phyloP scores from a whole-genome alignment of 129 eudicot species.

The Arctium minus region DNA sequence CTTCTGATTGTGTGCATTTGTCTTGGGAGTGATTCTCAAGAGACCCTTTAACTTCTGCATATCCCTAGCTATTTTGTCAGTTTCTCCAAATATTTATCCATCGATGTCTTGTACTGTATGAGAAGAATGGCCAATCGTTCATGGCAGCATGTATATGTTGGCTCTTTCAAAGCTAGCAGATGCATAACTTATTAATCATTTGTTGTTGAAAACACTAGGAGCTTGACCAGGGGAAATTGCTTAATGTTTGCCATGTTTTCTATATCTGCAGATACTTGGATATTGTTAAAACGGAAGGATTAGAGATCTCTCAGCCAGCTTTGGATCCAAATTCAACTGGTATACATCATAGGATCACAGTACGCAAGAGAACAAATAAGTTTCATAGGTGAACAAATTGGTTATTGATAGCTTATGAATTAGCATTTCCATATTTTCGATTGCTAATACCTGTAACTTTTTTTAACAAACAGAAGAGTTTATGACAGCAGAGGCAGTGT shows the following conservation, averaged over 20 bases:
- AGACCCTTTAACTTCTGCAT: no score
- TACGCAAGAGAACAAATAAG: conserved; percentile 51
- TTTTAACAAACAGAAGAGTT: conserved; percentile 60
- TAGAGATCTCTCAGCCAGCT: conserved; percentile 97
- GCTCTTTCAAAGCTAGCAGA: background rate
- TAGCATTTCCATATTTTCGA: background rate
- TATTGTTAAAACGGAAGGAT: conserved; percentile 71
- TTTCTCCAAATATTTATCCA: no score
- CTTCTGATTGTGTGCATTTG: no score
- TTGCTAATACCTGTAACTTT: conserved; percentile 1
- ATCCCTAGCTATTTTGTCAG: no score
- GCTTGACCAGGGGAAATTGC: background rate
- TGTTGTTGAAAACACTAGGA: background rate
- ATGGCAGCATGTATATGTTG: no score
- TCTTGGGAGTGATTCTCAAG: no score
- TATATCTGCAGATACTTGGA: conserved; percentile 58
- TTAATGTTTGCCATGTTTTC: background rate
- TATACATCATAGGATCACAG: conserved; percentile 93
- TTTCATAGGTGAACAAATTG: conserved; percentile 57
- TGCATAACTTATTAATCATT: background rate
- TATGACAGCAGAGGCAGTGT: conserved; percentile 75
- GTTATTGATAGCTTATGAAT: background rate
- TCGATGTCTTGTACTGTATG: no score
- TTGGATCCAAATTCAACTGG: conserved; percentile 93
- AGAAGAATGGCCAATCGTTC: no score